Evolutionary conservation across 192 early-diverging fungal species (phyloP).

Genomic region (Backusella macrospora): DNA sequence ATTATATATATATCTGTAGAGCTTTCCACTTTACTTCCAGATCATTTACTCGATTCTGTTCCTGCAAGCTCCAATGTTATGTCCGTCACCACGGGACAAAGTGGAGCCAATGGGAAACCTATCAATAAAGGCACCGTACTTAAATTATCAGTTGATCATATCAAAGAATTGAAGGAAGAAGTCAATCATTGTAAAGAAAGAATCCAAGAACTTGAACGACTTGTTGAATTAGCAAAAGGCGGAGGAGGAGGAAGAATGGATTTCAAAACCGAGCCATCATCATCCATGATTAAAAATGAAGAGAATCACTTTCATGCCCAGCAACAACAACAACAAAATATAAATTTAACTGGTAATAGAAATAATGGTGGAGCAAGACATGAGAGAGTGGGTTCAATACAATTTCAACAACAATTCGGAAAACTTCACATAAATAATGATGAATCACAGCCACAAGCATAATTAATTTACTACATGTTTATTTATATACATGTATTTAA

Average conservation of each 20-base stretch:
- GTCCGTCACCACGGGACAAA: slow-evolving; percentile 13
- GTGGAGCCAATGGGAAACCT: slow-evolving; percentile 8
- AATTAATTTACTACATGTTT: not conserved
- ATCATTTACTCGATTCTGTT: slow-evolving; percentile 29
- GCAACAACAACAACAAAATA: slow-evolving; percentile 4
- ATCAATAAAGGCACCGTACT: slow-evolving; percentile 36
- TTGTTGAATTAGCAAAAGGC: slow-evolving; percentile 23
- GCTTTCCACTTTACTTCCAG: slow-evolving; percentile 30
- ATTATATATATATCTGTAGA: slow-evolving; percentile 19
- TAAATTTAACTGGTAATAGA: not conserved
- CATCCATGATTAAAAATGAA: slow-evolving; percentile 3
- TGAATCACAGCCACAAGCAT: slow-evolving; percentile 18
- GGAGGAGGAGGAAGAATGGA: not conserved
- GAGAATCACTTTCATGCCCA: slow-evolving; percentile 8
- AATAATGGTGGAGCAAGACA: not conserved
- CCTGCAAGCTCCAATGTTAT: slow-evolving; percentile 32
- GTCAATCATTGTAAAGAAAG: slow-evolving; percentile 23
- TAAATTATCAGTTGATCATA: slow-evolving; percentile 36
- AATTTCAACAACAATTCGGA: slow-evolving; percentile 36
- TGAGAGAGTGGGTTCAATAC: slow-evolving; percentile 34
- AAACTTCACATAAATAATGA: slow-evolving; percentile 17
- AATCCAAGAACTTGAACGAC: slow-evolving; percentile 28
- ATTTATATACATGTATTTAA: too few species aligned
- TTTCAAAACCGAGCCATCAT: not conserved
- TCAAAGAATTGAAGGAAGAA: slow-evolving; percentile 30